phyloP scores from a whole-genome alignment of 2,329 filamentous ascomycete genomes.

The Paradendryphiella salina region DNA sequence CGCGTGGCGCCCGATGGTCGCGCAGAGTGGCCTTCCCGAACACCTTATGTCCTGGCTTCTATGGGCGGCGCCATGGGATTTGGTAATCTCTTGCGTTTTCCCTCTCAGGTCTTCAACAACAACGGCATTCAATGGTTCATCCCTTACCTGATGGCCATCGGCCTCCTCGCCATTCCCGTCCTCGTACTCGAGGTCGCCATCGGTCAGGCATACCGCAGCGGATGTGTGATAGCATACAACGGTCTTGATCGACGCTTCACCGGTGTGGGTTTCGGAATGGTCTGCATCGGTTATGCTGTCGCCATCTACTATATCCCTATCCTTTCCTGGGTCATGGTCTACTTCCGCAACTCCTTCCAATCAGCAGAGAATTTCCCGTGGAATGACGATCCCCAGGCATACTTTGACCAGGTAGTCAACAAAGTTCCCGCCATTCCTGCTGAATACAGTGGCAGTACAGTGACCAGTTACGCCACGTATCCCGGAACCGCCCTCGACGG shows the following conservation, averaged over 20 bases:
- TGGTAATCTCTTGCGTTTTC: slow-evolving; percentile 2
- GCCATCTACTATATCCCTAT: slow-evolving; percentile 19
- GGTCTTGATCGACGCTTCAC: slow-evolving; percentile 4
- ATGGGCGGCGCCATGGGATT: slow-evolving; percentile 4
- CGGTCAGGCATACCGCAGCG: slow-evolving; percentile 2
- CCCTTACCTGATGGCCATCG: slow-evolving; percentile 1
- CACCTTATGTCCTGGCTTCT: slow-evolving; percentile 1
- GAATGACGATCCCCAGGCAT: slow-evolving; percentile 11
- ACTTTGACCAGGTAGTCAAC: slow-evolving; percentile 9
- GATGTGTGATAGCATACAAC: slow-evolving; percentile 7
- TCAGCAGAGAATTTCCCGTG: slow-evolving; percentile 17
- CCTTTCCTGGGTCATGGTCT: slow-evolving; percentile 24
- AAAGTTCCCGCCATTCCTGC: not conserved
- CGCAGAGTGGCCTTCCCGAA: slow-evolving; percentile 4
- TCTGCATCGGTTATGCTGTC: slow-evolving; percentile 5
- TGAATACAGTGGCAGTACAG: not conserved
- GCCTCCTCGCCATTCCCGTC: slow-evolving; percentile 2
- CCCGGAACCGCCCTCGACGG: not conserved
- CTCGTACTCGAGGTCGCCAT: slow-evolving; percentile 1
- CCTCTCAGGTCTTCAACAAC: slow-evolving; percentile 5
- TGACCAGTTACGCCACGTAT: not conserved
- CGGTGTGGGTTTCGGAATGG: slow-evolving; percentile 2
- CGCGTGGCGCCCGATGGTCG: slow-evolving; percentile 2
- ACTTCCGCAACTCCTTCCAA: slow-evolving; percentile 19
- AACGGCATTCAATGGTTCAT: slow-evolving; percentile 3